Evolutionary conservation across 768 basidiomycete species (phyloP).

Genomic region (Pleurotus tuoliensis): DNA sequence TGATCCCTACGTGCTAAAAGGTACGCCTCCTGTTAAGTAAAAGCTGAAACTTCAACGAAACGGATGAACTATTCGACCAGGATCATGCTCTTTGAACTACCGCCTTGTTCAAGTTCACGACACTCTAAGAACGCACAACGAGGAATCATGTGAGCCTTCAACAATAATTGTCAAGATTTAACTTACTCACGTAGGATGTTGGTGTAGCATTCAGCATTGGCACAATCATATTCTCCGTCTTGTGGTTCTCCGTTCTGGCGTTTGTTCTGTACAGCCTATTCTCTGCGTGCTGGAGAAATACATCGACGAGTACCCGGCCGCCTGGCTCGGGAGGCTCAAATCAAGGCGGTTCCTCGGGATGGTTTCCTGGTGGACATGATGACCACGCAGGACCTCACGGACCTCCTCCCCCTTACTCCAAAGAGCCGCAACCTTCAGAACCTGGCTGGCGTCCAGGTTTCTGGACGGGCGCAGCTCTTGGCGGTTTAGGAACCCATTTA

Average conservation of each 20-base stretch:
- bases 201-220: slow-evolving; percentile 43
- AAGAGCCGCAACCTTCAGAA: slow-evolving; percentile 23
- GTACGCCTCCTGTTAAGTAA: slow-evolving; percentile 30
- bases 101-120: slow-evolving; percentile 67
- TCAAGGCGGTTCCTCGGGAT: slow-evolving; percentile 32
- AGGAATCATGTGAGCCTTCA: slow-evolving; percentile 20
- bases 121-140: slow-evolving; percentile 28
- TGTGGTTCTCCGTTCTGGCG: slow-evolving; percentile 52
- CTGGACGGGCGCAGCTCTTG: slow-evolving; percentile 79
- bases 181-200: slow-evolving; percentile 3
- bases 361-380: slow-evolving; percentile 50
- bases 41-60: background rate
- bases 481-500: slow-evolving; percentile 62
- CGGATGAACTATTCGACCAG: slow-evolving; percentile 29
- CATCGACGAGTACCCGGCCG: slow-evolving; percentile 19
- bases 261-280: slow-evolving; percentile 58
- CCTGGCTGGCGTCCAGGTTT: slow-evolving; percentile 68
- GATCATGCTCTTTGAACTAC: slow-evolving; percentile 87
- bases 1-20: slow-evolving; percentile 83
- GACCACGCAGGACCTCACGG: slow-evolving; percentile 34
- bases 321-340: slow-evolving; percentile 32
- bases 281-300: slow-evolving; percentile 41
- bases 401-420: slow-evolving; percentile 57
- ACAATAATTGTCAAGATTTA: slow-evolving; percentile 24
- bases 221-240: slow-evolving; percentile 46